These are phyloP conservation scores for Mycena sp. DNA, from an alignment of 1,284 basidiomycete species.

Conservation along the genomic window DNA sequence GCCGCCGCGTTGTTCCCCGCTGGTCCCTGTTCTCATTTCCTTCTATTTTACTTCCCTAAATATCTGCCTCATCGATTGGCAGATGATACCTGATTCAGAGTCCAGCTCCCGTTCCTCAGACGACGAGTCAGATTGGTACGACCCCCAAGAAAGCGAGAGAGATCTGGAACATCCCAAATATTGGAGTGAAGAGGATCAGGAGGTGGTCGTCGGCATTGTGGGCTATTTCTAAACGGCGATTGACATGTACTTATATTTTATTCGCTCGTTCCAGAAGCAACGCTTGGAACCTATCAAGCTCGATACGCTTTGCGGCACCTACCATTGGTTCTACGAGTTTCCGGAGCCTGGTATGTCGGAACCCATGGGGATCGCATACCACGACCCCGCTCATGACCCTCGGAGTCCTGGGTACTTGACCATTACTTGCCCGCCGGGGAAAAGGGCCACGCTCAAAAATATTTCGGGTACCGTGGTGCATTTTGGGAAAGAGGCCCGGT, in stretches of 20 bases:
- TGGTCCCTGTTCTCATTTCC: too few species aligned
- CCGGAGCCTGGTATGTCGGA: conserved; percentile 26
- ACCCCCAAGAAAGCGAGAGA: conserved; percentile 25
- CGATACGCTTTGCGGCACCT: conserved; percentile 23
- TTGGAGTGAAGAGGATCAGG: conserved; percentile 20
- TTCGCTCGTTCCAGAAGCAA: conserved; percentile 19
- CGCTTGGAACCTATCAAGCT: conserved; percentile 21
- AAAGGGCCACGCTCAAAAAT: conserved; percentile 28
- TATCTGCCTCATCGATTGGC: neutral
- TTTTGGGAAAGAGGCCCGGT: conserved; percentile 26
- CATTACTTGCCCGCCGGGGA: conserved; percentile 23
- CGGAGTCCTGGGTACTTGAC: conserved; percentile 20
- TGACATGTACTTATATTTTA: too few species aligned
- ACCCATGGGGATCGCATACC: conserved; percentile 12
- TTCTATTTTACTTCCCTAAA: neutral
- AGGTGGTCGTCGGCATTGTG: conserved; percentile 29
- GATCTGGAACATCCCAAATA: conserved; percentile 27
- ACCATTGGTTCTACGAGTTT: conserved; percentile 29
- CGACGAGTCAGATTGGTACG: conserved; percentile 24
- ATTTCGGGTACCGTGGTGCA: conserved; percentile 24
- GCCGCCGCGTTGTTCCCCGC: neutral
- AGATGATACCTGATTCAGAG: neutral
- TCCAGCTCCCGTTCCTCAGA: conserved; percentile 13
- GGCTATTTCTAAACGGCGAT: conserved; percentile 2
- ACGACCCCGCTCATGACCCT: neutral